Percentiles rank a stretch among this genome's conserved stretches.
These are phyloP conservation scores for Trichoderma pleuroti DNA, from an alignment of 2,329 filamentous ascomycete genomes.

Conservation along the genomic window DNA sequence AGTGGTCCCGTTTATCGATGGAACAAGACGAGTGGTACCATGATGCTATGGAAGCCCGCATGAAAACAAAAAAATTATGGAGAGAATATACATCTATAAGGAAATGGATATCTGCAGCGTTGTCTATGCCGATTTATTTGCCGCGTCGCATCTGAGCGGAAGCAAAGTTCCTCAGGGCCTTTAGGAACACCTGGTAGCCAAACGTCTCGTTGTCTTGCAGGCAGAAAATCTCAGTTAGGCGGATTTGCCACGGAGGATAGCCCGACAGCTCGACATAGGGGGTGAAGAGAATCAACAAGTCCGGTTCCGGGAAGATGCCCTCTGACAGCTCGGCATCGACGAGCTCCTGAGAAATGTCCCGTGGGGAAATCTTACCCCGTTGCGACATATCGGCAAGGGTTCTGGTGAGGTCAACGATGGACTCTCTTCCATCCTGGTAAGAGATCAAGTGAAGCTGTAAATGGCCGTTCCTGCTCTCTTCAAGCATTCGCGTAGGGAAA, in stretches of 20 bases:
- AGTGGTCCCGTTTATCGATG: conserved; percentile 65
- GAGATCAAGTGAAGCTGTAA: conserved; percentile 74
- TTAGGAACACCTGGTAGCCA: conserved; percentile 89
- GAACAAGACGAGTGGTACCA: conserved; percentile 54
- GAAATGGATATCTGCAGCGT: conserved; percentile 18
- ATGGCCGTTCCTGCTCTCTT: conserved; percentile 37
- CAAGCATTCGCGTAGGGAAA: conserved; percentile 27
- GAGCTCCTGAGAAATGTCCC: conserved; percentile 80
- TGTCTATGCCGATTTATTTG: conserved; percentile 39
- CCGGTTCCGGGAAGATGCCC: conserved; percentile 81
- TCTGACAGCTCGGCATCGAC: conserved; percentile 83
- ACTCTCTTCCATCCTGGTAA: conserved; percentile 84
- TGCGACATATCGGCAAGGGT: conserved; percentile 95
- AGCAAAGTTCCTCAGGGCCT: conserved; percentile 78
- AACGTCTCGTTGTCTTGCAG: conserved; percentile 75
- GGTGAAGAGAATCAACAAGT: conserved; percentile 82
- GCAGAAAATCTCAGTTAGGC: conserved; percentile 89
- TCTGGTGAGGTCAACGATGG: conserved; percentile 90
- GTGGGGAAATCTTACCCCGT: conserved; percentile 72
- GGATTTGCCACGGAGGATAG: conserved; percentile 95
- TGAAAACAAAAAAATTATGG: conserved; percentile 16
- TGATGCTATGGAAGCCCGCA: conserved; percentile 38
- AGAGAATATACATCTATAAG: not conserved
- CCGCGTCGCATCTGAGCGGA: conserved; percentile 87
- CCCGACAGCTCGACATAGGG: conserved; percentile 80